Base-by-base conservation (phyloP, 2,329 filamentous ascomycete species). In the Fusarium nurragi region DNA sequence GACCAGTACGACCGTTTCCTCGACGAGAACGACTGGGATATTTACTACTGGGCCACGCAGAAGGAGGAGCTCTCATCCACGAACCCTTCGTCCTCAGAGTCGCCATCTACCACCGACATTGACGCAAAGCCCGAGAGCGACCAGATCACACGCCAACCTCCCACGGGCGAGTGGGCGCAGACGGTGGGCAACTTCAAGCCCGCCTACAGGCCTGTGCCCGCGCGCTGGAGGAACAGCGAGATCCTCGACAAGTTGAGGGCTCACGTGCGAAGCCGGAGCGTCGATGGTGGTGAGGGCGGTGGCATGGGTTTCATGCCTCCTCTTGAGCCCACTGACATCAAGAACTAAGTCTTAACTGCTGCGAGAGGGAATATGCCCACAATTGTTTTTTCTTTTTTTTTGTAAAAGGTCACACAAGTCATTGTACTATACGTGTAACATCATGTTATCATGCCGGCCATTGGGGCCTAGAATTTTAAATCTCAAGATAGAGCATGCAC, bases 1-100 rank as follows among this genome's bases (percentile, higher is more conserved):
- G 79, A 86, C 71, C 87, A 97, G 78, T 98, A 95, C 81, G 94
- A 98, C 77, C 82, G 85, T 25, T 96, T 99, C 82, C 88, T 99
- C 54, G 95, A 99, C 78, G 95, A 99, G 81, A 99, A 99, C 79
- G 95, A 99, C 81, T 99, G 95, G 95, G 95, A 99, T 77, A 97
- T 99, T 63, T 99, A 99, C 84, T 99, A 99, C 84, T 99, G 95
- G 95, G 93, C 92, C 5, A 99, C 95, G 16, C 95, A 99, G 78
- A 88, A 93, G 70, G 77, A 78, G 65, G 69, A 87, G 30, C 77
- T 82, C 50, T 82, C 86, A 55, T 67, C 76, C 51, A 76, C 80
- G 65, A 71, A 76, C 71, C 74, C 76, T 44, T 57, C 76, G 64
- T 66, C 71, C 40, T 66, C 71, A 16, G 54, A 60, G 21, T 64